These are phyloP conservation scores for Fusarium sp. DNA, from an alignment of 2,329 filamentous ascomycete genomes.

Conservation along the genomic window DNA sequence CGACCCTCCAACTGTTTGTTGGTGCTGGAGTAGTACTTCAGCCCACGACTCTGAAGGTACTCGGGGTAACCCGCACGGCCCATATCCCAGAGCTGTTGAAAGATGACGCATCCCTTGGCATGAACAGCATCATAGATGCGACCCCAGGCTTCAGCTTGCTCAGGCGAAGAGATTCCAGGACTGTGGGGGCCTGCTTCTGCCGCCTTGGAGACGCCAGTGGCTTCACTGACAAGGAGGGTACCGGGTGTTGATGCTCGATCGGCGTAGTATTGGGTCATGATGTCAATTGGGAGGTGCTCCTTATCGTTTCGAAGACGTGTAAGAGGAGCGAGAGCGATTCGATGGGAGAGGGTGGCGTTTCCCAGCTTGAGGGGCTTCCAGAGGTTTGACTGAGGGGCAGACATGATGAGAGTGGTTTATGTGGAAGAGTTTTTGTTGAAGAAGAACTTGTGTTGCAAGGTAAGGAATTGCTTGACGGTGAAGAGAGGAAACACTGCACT, in stretches of 20 bases:
- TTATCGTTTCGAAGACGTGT: conserved; percentile 64
- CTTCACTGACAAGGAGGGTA: conserved; percentile 59
- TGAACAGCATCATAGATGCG: conserved; percentile 72
- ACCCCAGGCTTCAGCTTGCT: conserved; percentile 72
- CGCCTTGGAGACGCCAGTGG: conserved; percentile 56
- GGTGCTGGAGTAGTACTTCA: conserved; percentile 45
- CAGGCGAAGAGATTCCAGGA: conserved; percentile 68
- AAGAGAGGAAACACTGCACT: neutral
- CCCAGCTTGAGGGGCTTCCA: conserved; percentile 57
- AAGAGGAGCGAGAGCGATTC: conserved; percentile 67
- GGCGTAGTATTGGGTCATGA: conserved; percentile 57
- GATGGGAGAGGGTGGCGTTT: conserved; percentile 53
- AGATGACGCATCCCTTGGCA: conserved; percentile 70
- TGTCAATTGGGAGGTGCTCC: conserved; percentile 43
- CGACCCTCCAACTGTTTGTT: conserved; percentile 41
- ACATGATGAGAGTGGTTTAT: conserved; percentile 20
- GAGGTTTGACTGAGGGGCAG: conserved; percentile 28
- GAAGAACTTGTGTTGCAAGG: neutral
- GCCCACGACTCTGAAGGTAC: conserved; percentile 40
- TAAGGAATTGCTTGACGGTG: neutral
- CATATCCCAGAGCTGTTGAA: conserved; percentile 73
- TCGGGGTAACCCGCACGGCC: conserved; percentile 60
- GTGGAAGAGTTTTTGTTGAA: neutral
- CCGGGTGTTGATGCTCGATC: conserved; percentile 59
- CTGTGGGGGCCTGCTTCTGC: conserved; percentile 51